Evolutionary conservation across 768 basidiomycete species (phyloP), one percentile per base, ranked within the genome.

Genomic region (Lactifluus echinatus): DNA sequence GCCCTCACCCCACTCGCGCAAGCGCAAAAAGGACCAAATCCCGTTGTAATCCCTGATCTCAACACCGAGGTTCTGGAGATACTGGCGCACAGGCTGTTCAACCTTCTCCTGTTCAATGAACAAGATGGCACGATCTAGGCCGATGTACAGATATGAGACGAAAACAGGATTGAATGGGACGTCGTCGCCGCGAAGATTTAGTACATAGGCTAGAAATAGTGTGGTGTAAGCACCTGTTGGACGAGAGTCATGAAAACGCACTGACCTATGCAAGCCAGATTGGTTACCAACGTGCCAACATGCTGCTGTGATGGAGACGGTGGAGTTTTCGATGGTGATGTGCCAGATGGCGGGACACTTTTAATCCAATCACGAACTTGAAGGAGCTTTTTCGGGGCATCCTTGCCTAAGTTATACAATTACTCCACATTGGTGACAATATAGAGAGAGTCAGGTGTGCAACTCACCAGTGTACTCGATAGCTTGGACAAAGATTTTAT

Each of bases 81-180:
- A 87, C 14, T 72, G 73, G 49, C 72, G 66, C 0, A 85, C 80
- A 2, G 85, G 79, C 0, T 76, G 71, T 10, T 77, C 74, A 17
- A 89, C 72, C 66, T 95, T 89, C 53, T 69, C 69, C 39, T 72
- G 63, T 61, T 94, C 91, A 37, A 93, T 73, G 74, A 95, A 95
- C 10, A 95, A 71, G n/a, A 83, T 74, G 6, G 80, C 75, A n/a
- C 68, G 69, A 12, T 83, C 74, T 8, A 80, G 67, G 3, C 83
- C 78, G 39, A 97, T 76, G 64, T 85, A 89, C 19, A 94, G 71
- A 67, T 95, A 98, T 0, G 88, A 80, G 50, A 87, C 88, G 74
- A 96, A 95, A 8, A 98, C 79, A 0, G 95, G 95, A 67, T 91
- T 93, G 75, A 83, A 90, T 0, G 91, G 90, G 46, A 97, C 85